Base-by-base conservation (phyloP, 1,284 basidiomycete genomes). In the Phlebopus sp. region DNA sequence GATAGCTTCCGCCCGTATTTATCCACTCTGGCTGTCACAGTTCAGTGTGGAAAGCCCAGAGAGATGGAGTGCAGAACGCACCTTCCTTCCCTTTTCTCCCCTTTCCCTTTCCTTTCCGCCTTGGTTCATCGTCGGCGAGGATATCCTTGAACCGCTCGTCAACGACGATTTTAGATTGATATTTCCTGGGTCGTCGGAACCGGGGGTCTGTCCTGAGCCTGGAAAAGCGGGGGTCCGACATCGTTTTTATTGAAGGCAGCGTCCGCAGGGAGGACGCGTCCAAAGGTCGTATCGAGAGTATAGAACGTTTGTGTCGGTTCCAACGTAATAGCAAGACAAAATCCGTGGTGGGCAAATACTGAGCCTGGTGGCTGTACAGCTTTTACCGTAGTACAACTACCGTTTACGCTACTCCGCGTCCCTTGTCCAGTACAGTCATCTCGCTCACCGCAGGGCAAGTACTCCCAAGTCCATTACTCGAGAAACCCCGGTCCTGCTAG, bases 71-170 rank as follows among this genome's bases (percentile, higher is more conserved):
- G 35, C 8, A 31, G 36, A 38, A 60, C 69, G 54, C 51, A 79
- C 76, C 66, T 39, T 68, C 66, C 55, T 73, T 73, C 50, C 73
- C 75, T 53, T 72, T 69, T 37, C 38, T 34, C 23, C 52, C 56
- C 53, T 65, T 54, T 46, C 69, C 68, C 55, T 72, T 74, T 76
- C 56, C 72, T 71, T 46, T 47, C 55, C 53, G 66, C 55, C 46
- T 64, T 66, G 52, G 67, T 73, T 59, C 59, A 72, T 4, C 10
- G 48, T 75, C 68, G 17, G 80, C 72, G 42, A 98, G 82, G 15
- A 97, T 76, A 51, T 78, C 74, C 66, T 89, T 91, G 80, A 99
- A 99, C n/a, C 96, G 86, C 13, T 96, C 87, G 67, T 99, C 96
- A 34, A 98, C 81, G 51, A 88, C 81, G 43, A 97, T 86, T 69